phyloP scores from a whole-genome alignment of 768 basidiomycete genomes.

The Lactarius hatsudake region DNA sequence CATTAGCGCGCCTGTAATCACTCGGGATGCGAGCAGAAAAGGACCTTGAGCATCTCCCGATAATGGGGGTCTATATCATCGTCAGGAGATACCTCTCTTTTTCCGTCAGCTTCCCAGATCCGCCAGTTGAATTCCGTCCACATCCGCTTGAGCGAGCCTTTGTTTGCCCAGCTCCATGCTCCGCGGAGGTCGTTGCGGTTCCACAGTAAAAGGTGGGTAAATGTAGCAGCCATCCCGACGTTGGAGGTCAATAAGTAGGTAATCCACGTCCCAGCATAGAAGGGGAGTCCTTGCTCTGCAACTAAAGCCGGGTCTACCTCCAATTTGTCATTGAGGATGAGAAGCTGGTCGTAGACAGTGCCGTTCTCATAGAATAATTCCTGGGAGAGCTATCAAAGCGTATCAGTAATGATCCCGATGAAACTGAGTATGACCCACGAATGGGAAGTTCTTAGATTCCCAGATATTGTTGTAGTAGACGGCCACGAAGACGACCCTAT shows the following conservation, averaged over 20 bases:
- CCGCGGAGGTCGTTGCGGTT: constrained; percentile 43
- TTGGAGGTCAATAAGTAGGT: constrained; percentile 44
- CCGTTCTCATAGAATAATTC: constrained; percentile 31
- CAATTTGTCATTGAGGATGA: constrained; percentile 39
- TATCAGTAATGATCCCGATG: neutral
- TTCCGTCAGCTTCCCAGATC: constrained; percentile 42
- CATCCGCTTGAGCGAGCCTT: constrained; percentile 36
- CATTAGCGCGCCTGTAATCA: neutral
- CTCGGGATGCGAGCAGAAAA: neutral
- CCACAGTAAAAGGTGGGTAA: constrained; percentile 48
- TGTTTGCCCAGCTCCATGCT: constrained; percentile 48
- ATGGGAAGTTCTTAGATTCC: constrained; percentile 27
- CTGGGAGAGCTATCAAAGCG: constrained; percentile 28
- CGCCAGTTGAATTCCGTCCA: constrained; percentile 40
- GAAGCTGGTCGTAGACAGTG: constrained; percentile 30
- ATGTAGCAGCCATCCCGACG: constrained; percentile 49
- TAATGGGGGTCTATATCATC: constrained; percentile 50
- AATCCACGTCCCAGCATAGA: constrained; percentile 51
- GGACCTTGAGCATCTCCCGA: constrained; percentile 48
- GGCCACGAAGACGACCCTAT: constrained; percentile 30
- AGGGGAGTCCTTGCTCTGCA: constrained; percentile 44
- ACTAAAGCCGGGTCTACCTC: constrained; percentile 43
- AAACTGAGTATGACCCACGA: constrained; percentile 6
- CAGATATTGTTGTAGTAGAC: constrained; percentile 34
- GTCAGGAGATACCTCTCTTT: constrained; percentile 31